phyloP scores from a whole-genome alignment of 305 asterid species.

The Fraxinus sp. region DNA sequence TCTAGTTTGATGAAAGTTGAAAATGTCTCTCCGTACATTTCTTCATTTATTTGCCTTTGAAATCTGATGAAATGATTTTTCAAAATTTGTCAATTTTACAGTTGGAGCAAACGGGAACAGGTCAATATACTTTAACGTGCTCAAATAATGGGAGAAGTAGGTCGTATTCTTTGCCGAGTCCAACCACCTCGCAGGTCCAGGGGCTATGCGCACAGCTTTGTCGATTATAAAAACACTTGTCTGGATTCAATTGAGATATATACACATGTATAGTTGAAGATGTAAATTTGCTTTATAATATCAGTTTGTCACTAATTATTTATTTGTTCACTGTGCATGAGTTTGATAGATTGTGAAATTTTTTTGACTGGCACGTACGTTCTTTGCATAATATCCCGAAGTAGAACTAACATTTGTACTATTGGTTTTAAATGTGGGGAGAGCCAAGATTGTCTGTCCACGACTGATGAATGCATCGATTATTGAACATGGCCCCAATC shows the following conservation, averaged over 20 bases:
- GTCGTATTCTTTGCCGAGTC: conserved; percentile 48
- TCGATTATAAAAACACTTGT: conserved; percentile 33
- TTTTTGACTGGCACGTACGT: not conserved
- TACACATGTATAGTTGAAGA: conserved; percentile 13
- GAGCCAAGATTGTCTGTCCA: not conserved
- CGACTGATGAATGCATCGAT: not conserved
- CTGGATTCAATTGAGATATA: conserved; percentile 8
- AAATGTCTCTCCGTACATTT: not conserved
- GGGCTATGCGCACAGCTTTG: conserved; percentile 81
- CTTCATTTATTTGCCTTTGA: not conserved
- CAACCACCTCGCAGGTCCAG: conserved; percentile 51
- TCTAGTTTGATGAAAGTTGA: not conserved
- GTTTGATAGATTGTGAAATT: not conserved
- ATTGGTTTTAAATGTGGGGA: not conserved
- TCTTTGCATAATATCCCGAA: not conserved
- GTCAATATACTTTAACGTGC: conserved; percentile 49
- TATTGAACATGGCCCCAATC: conserved; percentile 10
- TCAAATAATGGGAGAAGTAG: conserved; percentile 49
- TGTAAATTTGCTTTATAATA: not conserved
- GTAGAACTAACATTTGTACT: not conserved
- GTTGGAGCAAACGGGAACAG: conserved; percentile 46
- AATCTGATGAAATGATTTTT: not conserved
- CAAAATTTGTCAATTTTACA: not conserved
- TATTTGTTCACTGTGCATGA: not conserved
- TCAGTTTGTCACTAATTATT: not conserved